Base-by-base conservation (phyloP, 768 basidiomycete genomes). In the Nevesoporus exiguus region DNA sequence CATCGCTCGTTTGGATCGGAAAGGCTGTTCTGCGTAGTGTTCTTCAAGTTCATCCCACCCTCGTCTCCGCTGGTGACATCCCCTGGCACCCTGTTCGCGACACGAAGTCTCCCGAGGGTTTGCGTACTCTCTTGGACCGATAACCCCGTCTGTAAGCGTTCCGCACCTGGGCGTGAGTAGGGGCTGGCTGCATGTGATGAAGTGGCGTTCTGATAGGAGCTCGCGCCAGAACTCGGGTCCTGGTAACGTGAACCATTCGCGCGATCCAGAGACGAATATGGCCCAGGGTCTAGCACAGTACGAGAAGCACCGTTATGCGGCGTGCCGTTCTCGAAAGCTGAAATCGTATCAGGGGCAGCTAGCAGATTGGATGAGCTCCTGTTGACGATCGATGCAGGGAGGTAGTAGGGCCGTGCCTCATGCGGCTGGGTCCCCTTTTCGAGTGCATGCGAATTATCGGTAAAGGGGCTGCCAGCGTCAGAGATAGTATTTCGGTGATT, bases 1-100 rank as follows among this genome's bases (percentile, higher is more conserved):
- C 29, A 11, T 25, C 22, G 48, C 21, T 30, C 30, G 6, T n/a
- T 29, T 47, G 40, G 34, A 51, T 41, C 46, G 9, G 37, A 5
- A 5, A 15, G 21, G 21, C 33, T 0, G 22, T 43, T 19, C 22
- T 19, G 55, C 9, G 19, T 10, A 25, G n/a, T 11, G 9, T 21
- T 49, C 22, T 51, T 45, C 2, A 49, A 2, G 44, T 54, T 64
- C 30, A 44, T 47, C 17, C 66, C 68, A 44, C 73, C 72, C 31
- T 71, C 70, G 37, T 65, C 64, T 1, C 66, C 70, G 25, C 75
- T 73, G 3, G 70, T 67, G 42, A 72, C 50, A 47, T 82, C 80
- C 7, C 77, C 81, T 8, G 79, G 76, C 2, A 72, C 63, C 49
- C 75, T 67, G 60, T 83, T 83, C 25, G 78, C 70, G 44, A 83